A percentile compares a stretch with the other conserved stretches of the same genome.
These are phyloP conservation scores for Wickerhamiella hasegawae DNA, from an alignment of 805 yeast genomes.

Conservation along the genomic window DNA sequence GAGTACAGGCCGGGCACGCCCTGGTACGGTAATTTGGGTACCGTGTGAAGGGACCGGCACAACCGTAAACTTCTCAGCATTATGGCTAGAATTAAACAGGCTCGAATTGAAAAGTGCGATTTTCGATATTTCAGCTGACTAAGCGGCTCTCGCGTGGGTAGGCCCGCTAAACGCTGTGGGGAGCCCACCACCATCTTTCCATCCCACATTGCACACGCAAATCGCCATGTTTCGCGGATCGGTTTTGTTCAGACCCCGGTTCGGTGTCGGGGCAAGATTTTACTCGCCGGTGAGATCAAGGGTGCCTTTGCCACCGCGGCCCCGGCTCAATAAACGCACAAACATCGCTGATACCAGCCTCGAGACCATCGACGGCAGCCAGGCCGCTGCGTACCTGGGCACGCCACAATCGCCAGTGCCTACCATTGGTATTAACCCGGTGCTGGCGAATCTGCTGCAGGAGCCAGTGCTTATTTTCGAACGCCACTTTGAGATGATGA, in stretches of 20 bases:
- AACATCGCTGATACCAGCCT: neutral
- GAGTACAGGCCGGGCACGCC: constrained; percentile 57
- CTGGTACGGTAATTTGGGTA: too few species aligned
- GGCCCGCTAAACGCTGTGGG: too few species aligned
- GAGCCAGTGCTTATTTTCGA: constrained; percentile 82
- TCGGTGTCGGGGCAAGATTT: constrained; percentile 2
- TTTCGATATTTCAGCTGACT: too few species aligned
- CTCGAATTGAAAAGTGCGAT: too few species aligned
- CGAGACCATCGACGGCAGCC: neutral
- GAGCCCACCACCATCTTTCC: too few species aligned
- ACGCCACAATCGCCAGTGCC: constrained; percentile 2
- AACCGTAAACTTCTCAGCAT: too few species aligned
- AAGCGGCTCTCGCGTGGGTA: too few species aligned
- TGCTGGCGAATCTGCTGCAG: constrained; percentile 42
- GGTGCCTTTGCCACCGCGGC: constrained; percentile 7
- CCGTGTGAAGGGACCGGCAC: too few species aligned
- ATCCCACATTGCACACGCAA: too few species aligned
- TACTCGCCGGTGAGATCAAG: constrained; percentile 11
- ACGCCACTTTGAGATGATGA: constrained; percentile 77
- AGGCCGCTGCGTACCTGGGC: constrained; percentile 2
- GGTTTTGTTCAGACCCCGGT: too few species aligned
- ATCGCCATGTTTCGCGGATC: too few species aligned
- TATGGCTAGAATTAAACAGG: too few species aligned
- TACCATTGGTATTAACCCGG: constrained; percentile 15
- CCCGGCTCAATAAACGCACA: constrained; percentile 1